Evolutionary conservation across 2,329 filamentous ascomycete genomes (phyloP).

Genomic region (Clarireedia homoeocarpa): DNA sequence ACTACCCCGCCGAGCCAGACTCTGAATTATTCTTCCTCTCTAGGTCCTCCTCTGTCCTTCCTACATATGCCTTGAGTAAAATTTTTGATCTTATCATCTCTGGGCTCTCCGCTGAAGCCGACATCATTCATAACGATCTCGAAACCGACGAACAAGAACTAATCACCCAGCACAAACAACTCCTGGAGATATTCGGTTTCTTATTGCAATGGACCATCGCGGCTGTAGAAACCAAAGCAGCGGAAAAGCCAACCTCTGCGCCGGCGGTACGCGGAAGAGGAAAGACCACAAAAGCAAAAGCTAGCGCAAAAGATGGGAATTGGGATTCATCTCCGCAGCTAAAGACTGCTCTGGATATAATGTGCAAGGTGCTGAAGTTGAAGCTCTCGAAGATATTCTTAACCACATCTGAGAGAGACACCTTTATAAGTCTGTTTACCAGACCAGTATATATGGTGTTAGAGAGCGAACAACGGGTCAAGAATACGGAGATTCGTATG

Average conservation of each 20-base stretch:
- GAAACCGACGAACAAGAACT: conserved; percentile 87
- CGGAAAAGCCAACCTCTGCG: conserved; percentile 73
- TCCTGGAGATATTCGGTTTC: conserved; percentile 91
- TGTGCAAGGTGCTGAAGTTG: conserved; percentile 92
- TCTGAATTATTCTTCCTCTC: conserved; percentile 56
- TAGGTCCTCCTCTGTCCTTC: conserved; percentile 76
- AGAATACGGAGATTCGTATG: conserved; percentile 84
- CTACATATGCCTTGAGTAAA: conserved; percentile 79
- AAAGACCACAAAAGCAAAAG: conserved; percentile 67
- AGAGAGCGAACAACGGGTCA: conserved; percentile 88
- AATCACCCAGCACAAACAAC: conserved; percentile 77
- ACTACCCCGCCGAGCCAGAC: conserved; percentile 38
- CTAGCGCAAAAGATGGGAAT: conserved; percentile 51
- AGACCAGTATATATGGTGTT: conserved; percentile 88
- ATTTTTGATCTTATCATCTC: conserved; percentile 86
- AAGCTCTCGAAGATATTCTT: conserved; percentile 90
- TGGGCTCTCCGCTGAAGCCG: conserved; percentile 76
- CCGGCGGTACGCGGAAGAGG: conserved; percentile 65
- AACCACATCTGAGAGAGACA: conserved; percentile 93
- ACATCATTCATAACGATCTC: conserved; percentile 76
- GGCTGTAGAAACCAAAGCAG: conserved; percentile 87
- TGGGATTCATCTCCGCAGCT: conserved; percentile 91
- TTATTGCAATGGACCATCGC: conserved; percentile 91
- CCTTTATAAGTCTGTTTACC: conserved; percentile 86
- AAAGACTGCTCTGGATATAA: conserved; percentile 80